Conservation (phyloP, 371 early-diverging fungal species). For the Apophysomyces variabilis region DNA sequence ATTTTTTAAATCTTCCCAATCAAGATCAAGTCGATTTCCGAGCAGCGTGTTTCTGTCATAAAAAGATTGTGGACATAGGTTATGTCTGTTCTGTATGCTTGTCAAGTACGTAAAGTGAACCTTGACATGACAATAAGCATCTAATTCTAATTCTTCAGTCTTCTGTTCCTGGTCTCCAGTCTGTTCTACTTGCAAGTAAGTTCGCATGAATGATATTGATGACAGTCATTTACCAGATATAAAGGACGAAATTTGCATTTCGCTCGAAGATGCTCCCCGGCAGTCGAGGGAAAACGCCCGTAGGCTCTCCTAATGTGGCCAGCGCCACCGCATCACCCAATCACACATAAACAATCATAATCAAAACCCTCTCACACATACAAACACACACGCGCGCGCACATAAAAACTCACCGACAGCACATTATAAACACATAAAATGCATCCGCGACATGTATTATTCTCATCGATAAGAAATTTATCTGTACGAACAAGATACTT, state of each 20-base stretch:
- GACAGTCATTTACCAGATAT: background rate
- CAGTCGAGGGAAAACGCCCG: constrained; percentile 9
- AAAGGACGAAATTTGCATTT: constrained; percentile 74
- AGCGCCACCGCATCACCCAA: no score
- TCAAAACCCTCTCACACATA: no score
- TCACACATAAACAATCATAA: no score
- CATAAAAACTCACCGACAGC: no score
- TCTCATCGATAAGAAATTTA: no score
- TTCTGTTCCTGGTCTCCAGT: constrained; percentile 76
- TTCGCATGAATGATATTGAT: background rate
- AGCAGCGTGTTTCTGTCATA: constrained; percentile 97
- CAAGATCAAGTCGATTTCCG: constrained; percentile 90
- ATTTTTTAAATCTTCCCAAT: constrained; percentile 71
- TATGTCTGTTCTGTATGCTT: constrained; percentile 97
- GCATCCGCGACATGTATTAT: no score
- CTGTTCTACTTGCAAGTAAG: constrained; percentile 82
- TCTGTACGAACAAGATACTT: no score
- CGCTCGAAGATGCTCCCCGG: constrained; percentile 47
- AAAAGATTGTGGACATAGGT: constrained; percentile 87
- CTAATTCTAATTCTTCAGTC: constrained; percentile 41
- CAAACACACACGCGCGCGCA: no score
- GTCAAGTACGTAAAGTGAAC: constrained; percentile 70
- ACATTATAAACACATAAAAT: no score
- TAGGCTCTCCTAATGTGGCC: no score
- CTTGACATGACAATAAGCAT: background rate